These are phyloP conservation scores for Pinus taeda DNA, from an alignment of 75 land plant species.

Conservation along the genomic window DNA sequence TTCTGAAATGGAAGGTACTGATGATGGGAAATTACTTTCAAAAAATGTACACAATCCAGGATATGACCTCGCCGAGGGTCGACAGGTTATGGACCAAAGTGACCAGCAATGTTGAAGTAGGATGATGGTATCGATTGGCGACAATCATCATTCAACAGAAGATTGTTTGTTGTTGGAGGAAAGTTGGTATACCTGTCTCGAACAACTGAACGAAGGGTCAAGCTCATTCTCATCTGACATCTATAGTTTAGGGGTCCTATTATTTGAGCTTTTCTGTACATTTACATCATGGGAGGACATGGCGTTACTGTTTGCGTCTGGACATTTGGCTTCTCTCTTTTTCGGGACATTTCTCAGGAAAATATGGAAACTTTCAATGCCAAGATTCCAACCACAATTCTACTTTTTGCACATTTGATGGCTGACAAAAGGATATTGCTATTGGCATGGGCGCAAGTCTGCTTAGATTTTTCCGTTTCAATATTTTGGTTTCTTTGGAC, in stretches of 20 bases:
- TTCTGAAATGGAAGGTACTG: constrained; percentile 9
- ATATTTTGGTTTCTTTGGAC: no score
- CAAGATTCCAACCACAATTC: no score
- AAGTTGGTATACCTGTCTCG: constrained; percentile 78
- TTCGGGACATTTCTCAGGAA: no score
- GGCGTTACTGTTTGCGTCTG: no score
- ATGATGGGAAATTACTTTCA: background rate
- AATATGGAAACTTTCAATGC: no score
- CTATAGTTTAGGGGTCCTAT: constrained; percentile 69
- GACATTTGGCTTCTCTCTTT: no score
- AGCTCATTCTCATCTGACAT: constrained; percentile 61
- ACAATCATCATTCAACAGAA: constrained; percentile 6
- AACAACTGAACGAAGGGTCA: constrained; percentile 34
- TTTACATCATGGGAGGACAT: no score
- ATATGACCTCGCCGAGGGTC: constrained; percentile 5
- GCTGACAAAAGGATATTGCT: no score
- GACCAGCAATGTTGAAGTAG: background rate
- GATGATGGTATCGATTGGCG: background rate
- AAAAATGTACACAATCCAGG: constrained; percentile 1
- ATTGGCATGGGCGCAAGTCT: no score
- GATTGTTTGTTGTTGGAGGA: constrained; percentile 41
- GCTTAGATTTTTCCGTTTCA: no score
- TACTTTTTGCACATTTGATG: no score
- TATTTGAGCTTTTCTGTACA: no score
- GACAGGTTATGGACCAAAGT: background rate